A percentile compares a stretch with the other conserved stretches of the same genome.
These are phyloP conservation scores for Agrocybe praecox DNA, from an alignment of 768 basidiomycete genomes.

Conservation along the genomic window DNA sequence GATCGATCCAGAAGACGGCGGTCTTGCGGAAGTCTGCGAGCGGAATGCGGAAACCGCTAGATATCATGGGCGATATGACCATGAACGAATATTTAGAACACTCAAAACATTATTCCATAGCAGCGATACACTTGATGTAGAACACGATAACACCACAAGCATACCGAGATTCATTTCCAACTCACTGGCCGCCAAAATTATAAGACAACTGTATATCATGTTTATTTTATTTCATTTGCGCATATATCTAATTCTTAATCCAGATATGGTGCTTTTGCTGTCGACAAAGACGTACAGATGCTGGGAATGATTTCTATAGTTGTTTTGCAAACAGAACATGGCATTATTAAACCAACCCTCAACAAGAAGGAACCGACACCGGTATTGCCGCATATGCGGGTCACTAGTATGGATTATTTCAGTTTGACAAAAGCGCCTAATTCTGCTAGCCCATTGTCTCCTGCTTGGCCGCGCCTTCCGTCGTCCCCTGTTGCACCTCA, in stretches of 20 bases:
- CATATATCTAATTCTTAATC: neutral
- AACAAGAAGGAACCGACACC: constrained; percentile 10
- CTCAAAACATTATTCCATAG: constrained; percentile 50
- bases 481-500: constrained; percentile 40
- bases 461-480: constrained; percentile 54
- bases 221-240: constrained; percentile 2
- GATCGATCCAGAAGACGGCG: constrained; percentile 20
- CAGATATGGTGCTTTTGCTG: constrained; percentile 43
- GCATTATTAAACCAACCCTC: constrained; percentile 7
- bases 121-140: constrained; percentile 17
- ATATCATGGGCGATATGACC: constrained; percentile 61
- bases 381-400: constrained; percentile 9
- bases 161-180: constrained; percentile 27
- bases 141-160: neutral
- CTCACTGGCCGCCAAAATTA: constrained; percentile 36
- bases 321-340: constrained; percentile 54
- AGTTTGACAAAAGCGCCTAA: constrained; percentile 43
- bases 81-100: constrained; percentile 67
- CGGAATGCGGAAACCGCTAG: constrained; percentile 64
- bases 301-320: constrained; percentile 75
- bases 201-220: constrained; percentile 47
- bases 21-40: constrained; percentile 50
- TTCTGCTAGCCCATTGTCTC: constrained; percentile 43
- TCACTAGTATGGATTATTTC: constrained; percentile 59
- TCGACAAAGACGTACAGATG: constrained; percentile 75